These are phyloP conservation scores for Botrytis deweyae DNA, from an alignment of 2,329 filamentous ascomycete genomes.

Conservation along the genomic window DNA sequence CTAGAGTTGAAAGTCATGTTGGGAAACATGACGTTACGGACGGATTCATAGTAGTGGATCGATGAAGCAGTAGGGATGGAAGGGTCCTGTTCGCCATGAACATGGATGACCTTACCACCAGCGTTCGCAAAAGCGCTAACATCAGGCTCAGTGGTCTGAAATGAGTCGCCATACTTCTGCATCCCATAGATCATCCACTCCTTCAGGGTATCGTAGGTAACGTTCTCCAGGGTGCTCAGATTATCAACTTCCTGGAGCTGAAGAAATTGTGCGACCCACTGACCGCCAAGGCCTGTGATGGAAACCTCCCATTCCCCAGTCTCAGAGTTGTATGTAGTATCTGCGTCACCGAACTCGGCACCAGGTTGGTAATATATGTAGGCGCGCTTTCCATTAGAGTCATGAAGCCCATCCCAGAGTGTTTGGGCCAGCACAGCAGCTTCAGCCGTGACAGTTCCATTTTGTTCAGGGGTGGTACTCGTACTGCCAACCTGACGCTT, in stretches of 20 bases:
- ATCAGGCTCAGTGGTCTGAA: neutral
- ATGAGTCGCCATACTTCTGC: neutral
- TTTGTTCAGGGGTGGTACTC: neutral
- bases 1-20: neutral
- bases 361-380: neutral
- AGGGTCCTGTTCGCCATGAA: neutral
- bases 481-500: neutral
- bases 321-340: neutral
- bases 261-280: neutral
- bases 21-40: neutral
- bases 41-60: neutral
- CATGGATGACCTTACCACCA: neutral
- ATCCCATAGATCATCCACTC: neutral
- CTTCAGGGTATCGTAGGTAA: neutral
- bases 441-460: neutral
- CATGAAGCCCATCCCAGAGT: neutral
- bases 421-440: neutral
- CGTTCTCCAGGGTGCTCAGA: neutral
- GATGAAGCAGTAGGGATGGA: neutral
- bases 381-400: neutral
- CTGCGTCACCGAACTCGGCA: neutral
- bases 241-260: neutral
- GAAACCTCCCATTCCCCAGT: neutral
- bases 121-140: neutral
- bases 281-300: neutral